A percentile compares a stretch with the other conserved stretches of the same genome.
Conservation (phyloP, 140 eudicot species). For the Stevia rebaudiana region DNA sequence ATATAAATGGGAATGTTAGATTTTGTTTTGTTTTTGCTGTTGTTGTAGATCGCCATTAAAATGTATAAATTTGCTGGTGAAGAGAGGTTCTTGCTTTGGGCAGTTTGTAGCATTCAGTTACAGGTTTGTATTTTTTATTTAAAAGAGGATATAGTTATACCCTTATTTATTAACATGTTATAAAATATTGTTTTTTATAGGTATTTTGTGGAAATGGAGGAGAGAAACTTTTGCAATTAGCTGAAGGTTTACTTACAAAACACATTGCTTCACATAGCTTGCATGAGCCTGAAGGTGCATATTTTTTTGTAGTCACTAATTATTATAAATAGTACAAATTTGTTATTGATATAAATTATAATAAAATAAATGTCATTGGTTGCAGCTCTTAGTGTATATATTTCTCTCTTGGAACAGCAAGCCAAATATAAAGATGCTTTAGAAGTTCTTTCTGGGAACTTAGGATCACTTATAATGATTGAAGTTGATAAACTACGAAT, state of each 20-base stretch:
- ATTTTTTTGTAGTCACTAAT: background rate
- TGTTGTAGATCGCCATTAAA: constrained; percentile 77
- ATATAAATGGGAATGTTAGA: constrained; percentile 2
- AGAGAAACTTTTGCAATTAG: constrained; percentile 66
- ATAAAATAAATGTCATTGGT: constrained; percentile 23
- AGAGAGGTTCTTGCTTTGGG: constrained; percentile 94
- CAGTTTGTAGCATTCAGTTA: constrained; percentile 80
- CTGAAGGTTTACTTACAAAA: constrained; percentile 88
- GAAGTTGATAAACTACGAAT: constrained; percentile 78
- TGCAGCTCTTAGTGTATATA: constrained; percentile 92
- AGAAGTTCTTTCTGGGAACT: constrained; percentile 73
- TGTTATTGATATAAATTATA: constrained; percentile 8
- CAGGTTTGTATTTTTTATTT: constrained; percentile 47
- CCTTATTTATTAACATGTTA: background rate
- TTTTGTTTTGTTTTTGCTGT: background rate
- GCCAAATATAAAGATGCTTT: constrained; percentile 68
- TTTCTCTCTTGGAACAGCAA: constrained; percentile 85
- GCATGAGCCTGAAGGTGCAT: constrained; percentile 92
- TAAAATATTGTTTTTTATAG: constrained; percentile 28
- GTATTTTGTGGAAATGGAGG: constrained; percentile 80
- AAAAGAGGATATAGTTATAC: background rate
- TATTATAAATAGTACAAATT: background rate
- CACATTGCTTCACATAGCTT: constrained; percentile 82
- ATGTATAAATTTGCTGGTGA: constrained; percentile 86
- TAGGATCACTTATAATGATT: constrained; percentile 72